Evolutionary conservation across 1,139 yeast species (phyloP).

Genomic region (Debaryomycetaceae sp.): DNA sequence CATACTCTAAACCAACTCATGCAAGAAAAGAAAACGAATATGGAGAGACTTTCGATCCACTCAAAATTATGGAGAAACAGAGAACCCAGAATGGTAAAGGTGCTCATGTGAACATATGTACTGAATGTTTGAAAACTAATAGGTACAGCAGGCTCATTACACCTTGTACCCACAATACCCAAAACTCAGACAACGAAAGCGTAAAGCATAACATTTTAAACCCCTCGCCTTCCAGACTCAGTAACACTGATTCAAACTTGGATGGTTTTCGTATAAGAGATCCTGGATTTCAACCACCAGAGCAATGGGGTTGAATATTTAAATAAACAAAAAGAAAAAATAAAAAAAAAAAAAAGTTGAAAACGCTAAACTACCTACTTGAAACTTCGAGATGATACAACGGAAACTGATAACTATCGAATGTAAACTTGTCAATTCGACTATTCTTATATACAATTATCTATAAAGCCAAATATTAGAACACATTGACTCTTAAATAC

Average conservation of each 20-base stretch:
- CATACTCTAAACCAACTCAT: background rate
- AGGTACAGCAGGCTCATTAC: slow-evolving; percentile 8
- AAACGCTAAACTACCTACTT: too few species aligned
- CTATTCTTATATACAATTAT: background rate
- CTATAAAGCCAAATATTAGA: background rate
- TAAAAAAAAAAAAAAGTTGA: too few species aligned
- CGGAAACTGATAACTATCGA: too few species aligned
- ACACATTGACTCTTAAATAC: background rate
- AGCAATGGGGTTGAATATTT: slow-evolving; percentile 6
- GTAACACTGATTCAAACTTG: slow-evolving; percentile 3
- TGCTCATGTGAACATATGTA: slow-evolving; percentile 6
- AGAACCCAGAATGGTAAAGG: slow-evolving; percentile 4
- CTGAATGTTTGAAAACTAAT: slow-evolving; percentile 9
- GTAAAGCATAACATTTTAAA: slow-evolving; percentile 1
- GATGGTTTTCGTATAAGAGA: slow-evolving; percentile 8
- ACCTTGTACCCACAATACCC: slow-evolving; percentile 11
- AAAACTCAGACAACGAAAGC: slow-evolving; percentile 5
- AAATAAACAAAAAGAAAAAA: too few species aligned
- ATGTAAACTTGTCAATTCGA: too few species aligned
- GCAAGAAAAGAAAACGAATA: slow-evolving; percentile 2
- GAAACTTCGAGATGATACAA: too few species aligned
- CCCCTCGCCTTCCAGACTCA: slow-evolving; percentile 5
- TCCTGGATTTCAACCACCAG: slow-evolving; percentile 6
- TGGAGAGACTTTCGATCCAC: slow-evolving; percentile 5
- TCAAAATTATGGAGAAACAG: slow-evolving; percentile 4